A percentile compares a stretch with the other conserved stretches of the same genome.
Conservation (phyloP, 169 alveolate genomes). For the Perkinsus olseni region DNA sequence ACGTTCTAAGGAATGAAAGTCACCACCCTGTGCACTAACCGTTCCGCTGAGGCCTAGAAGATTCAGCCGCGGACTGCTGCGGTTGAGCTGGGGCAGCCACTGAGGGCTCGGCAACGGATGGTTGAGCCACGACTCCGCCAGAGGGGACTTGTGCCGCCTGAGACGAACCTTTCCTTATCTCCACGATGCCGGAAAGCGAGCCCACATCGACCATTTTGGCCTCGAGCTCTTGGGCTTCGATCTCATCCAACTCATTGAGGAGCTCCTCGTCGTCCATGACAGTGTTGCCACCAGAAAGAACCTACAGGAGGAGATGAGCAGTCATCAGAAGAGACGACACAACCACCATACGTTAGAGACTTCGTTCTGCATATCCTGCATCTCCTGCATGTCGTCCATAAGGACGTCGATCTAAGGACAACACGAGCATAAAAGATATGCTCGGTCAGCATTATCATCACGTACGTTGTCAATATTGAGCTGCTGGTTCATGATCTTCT, state of each 20-base stretch:
- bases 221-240: not conserved
- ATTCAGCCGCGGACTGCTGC: not conserved
- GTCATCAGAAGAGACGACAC: not conserved
- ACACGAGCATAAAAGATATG: not conserved
- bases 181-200: not conserved
- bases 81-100: not conserved
- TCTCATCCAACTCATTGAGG: not conserved
- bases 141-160: not conserved
- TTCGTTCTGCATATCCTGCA: slow-evolving; percentile 25
- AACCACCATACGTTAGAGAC: slow-evolving; percentile 6
- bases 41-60: not conserved
- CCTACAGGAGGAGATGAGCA: not conserved
- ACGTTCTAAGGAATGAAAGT: not conserved
- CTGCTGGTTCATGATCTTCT: slow-evolving; percentile 10
- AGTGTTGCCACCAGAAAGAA: not conserved
- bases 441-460: not conserved
- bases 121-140: not conserved
- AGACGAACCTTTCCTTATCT: not conserved
- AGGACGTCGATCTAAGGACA: slow-evolving; percentile 9
- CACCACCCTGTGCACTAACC: not conserved
- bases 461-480: not conserved
- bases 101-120: not conserved
- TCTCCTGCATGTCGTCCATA: slow-evolving; percentile 25
- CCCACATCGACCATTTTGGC: not conserved
- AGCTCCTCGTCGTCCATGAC: not conserved